phyloP scores from a whole-genome alignment of 768 basidiomycete species.

The Russula sp. region DNA sequence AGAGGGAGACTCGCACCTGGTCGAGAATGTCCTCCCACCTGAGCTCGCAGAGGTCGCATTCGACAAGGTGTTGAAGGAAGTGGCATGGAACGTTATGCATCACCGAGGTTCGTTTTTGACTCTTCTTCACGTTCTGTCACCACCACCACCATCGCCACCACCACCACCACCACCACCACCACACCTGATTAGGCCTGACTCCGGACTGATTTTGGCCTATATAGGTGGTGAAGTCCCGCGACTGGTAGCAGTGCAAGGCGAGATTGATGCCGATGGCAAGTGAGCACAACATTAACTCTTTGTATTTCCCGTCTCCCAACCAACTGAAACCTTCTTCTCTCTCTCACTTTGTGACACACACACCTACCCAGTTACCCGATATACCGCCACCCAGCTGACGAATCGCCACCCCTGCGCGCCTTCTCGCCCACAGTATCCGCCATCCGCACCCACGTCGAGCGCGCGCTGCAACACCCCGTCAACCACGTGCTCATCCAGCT shows the following conservation, averaged over 20 bases:
- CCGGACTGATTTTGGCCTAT: too few species aligned
- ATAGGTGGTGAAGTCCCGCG: slow-evolving; percentile 69
- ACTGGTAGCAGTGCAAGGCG: slow-evolving; percentile 55
- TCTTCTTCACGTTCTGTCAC: not conserved
- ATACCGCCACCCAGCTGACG: slow-evolving; percentile 78
- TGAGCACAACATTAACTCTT: slow-evolving; percentile 12
- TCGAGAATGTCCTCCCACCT: slow-evolving; percentile 47
- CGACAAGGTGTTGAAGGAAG: slow-evolving; percentile 51
- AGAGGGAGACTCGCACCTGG: slow-evolving; percentile 61
- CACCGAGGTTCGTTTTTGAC: slow-evolving; percentile 49
- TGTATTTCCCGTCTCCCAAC: too few species aligned
- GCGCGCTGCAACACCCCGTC: slow-evolving; percentile 52
- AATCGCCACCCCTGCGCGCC: slow-evolving; percentile 56
- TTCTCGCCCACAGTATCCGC: slow-evolving; percentile 62
- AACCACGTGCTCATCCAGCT: slow-evolving; percentile 82
- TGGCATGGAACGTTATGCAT: slow-evolving; percentile 65
- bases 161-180: too few species aligned
- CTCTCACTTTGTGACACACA: not conserved
- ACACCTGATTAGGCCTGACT: not conserved
- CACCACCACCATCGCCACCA: too few species aligned
- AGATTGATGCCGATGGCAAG: slow-evolving; percentile 46
- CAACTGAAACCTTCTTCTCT: not conserved
- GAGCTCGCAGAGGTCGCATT: slow-evolving; percentile 52
- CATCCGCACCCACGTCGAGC: slow-evolving; percentile 59
- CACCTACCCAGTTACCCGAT: slow-evolving; percentile 50